Conservation (phyloP, 306 rosid species). For the Rosa rugosa region DNA sequence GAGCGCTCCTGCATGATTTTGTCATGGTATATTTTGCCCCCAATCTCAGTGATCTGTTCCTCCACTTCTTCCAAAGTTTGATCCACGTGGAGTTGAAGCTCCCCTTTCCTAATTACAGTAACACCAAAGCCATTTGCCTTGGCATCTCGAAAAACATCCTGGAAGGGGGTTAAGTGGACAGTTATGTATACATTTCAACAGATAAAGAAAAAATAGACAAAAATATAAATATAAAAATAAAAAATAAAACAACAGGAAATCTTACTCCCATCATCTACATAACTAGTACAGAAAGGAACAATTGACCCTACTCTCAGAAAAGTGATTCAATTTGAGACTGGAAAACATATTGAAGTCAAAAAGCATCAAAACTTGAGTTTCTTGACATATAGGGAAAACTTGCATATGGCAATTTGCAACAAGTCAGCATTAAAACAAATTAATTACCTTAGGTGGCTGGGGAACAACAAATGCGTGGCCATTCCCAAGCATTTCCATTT, state of each 20-base stretch:
- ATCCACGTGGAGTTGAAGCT: slow-evolving; percentile 84
- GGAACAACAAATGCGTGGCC: slow-evolving; percentile 84
- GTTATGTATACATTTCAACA: slow-evolving; percentile 12
- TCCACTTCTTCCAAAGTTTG: slow-evolving; percentile 87
- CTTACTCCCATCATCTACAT: neutral
- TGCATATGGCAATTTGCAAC: neutral
- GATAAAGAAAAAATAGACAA: neutral
- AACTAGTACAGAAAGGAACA: neutral
- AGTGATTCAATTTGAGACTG: neutral
- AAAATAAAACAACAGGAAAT: neutral
- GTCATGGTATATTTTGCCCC: slow-evolving; percentile 94
- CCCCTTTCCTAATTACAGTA: slow-evolving; percentile 84
- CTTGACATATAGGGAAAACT: neutral
- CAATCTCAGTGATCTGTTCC: slow-evolving; percentile 77
- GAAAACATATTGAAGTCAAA: neutral
- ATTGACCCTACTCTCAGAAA: neutral
- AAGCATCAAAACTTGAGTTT: neutral
- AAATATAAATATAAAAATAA: too few relatives aligned
- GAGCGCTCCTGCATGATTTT: slow-evolving; percentile 73
- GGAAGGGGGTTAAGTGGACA: slow-evolving; percentile 10
- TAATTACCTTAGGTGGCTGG: slow-evolving; percentile 80
- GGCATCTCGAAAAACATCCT: slow-evolving; percentile 90
- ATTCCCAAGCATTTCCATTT: slow-evolving; percentile 77
- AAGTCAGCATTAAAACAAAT: slow-evolving; percentile 2
- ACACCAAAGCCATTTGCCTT: slow-evolving; percentile 77